Base-by-base conservation (phyloP, 257 asterid genomes). In the Ehretia macrophylla region DNA sequence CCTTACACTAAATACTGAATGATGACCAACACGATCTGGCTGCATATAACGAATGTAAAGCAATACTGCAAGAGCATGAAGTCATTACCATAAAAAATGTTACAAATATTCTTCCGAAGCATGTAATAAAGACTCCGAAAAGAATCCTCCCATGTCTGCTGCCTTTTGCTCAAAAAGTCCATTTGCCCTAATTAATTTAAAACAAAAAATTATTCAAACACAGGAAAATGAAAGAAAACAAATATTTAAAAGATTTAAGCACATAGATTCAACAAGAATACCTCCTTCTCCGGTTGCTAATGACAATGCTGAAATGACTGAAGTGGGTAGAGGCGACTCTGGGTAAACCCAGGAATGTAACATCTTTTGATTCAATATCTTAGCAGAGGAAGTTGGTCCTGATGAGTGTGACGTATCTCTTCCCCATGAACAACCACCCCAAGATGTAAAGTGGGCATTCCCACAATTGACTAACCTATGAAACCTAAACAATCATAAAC, bases 341-440 rank as follows among this genome's bases (percentile, higher is more conserved):
- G 99, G 99, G 71, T 86, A 83, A 83, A 86, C 80, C 97, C 99
- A 93, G 56, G 97, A 88, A 78, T 71, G 76, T 47, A 77, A 64
- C 46, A 49, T 50, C 65, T 73, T 71, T 42, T 35, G 60, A 54
- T 64, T 66, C 17, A 54, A 59, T 37, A 37, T 52, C 55, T 68
- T 72, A 48, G 76, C 48, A 18, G 68, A 55, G 54, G 81, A 81
- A 64, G 68, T 53, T 64, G 79, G 68, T 68, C 69, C 77, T 58
- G 78, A 51, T 37, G 75, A 65, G 68, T 55, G 21, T 62, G 69
- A 53, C 68, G 22, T 61, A 61, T 56, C 72, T 65, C 71, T 79
- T 38, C 51, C 61, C 47, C 22, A 20, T 51, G 68, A 75, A 48
- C 38, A 55, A 54, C 70, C 76, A 59, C 52, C 78, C 27, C 51